Evolutionary conservation across 1,284 basidiomycete genomes (phyloP).

Genomic region (Trichosporon ovoides): DNA sequence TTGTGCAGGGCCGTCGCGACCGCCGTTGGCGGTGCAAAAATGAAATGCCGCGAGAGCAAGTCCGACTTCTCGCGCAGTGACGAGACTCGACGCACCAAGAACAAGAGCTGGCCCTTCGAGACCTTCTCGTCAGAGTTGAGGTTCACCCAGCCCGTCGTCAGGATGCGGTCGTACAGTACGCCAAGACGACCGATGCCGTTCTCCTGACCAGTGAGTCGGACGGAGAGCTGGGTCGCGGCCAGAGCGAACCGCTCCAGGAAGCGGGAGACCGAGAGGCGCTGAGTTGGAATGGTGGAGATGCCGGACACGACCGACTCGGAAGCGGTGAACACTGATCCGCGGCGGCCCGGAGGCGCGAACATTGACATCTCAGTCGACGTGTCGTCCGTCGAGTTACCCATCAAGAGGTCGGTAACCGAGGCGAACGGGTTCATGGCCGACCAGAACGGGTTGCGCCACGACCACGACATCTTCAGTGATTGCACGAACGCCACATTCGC

Average conservation of each 20-base stretch:
- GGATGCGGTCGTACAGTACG: constrained; percentile 50
- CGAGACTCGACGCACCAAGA: constrained; percentile 47
- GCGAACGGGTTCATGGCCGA: constrained; percentile 24
- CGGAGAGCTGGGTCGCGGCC: constrained; percentile 39
- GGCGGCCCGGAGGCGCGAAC: not conserved
- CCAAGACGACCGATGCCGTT: constrained; percentile 45
- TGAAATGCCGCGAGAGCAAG: constrained; percentile 46
- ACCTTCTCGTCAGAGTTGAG: constrained; percentile 43
- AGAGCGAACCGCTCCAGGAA: constrained; percentile 47
- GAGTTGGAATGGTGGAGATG: not conserved
- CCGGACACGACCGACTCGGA: constrained; percentile 7
- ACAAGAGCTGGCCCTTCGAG: constrained; percentile 50
- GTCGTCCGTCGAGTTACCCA: not conserved
- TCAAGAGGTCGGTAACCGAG: constrained; percentile 5
- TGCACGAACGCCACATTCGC: constrained; percentile 51
- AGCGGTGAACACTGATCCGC: constrained; percentile 12
- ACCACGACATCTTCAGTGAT: constrained; percentile 49
- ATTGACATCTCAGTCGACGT: not conserved
- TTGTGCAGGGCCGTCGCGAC: constrained; percentile 46
- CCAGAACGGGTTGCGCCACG: constrained; percentile 43
- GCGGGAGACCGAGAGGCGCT: constrained; percentile 32
- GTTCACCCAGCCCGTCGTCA: constrained; percentile 50
- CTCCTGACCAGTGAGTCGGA: constrained; percentile 38
- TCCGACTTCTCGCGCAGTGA: constrained; percentile 44
- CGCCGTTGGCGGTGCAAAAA: constrained; percentile 48